These are phyloP conservation scores for Sphagnurus paluster DNA, from an alignment of 1,284 basidiomycete species.

Conservation along the genomic window DNA sequence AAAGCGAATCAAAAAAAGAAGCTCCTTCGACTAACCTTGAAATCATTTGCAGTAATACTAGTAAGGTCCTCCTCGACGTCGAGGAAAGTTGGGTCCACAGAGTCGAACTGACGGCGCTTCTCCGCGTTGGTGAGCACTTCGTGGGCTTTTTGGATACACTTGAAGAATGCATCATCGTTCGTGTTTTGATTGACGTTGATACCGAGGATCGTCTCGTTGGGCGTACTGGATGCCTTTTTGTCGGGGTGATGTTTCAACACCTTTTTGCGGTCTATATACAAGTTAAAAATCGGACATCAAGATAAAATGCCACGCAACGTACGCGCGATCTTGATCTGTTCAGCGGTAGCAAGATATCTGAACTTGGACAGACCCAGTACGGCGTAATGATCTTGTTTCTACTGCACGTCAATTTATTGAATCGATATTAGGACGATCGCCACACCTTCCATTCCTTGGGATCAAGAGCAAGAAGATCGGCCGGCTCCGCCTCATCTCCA, in stretches of 20 bases:
- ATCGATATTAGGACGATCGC: neutral
- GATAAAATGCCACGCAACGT: conserved; percentile 34
- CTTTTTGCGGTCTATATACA: conserved; percentile 85
- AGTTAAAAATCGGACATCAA: conserved; percentile 6
- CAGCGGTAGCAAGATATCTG: conserved; percentile 85
- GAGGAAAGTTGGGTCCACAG: conserved; percentile 81
- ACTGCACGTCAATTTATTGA: conserved; percentile 26
- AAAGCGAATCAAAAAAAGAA: neutral
- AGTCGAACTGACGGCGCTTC: conserved; percentile 94
- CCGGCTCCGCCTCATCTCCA: conserved; percentile 87
- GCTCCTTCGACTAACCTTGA: conserved; percentile 44
- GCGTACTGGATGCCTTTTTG: conserved; percentile 84
- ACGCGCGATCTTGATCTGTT: conserved; percentile 98
- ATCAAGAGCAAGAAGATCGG: conserved; percentile 75
- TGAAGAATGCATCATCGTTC: conserved; percentile 99
- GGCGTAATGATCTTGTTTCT: conserved; percentile 99
- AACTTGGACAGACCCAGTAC: conserved; percentile 93
- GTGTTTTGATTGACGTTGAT: conserved; percentile 43
- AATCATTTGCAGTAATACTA: conserved; percentile 50
- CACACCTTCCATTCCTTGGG: conserved; percentile 97
- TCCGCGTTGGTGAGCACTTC: conserved; percentile 90
- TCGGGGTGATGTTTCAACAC: conserved; percentile 99
- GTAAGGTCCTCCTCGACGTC: conserved; percentile 82
- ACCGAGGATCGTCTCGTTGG: conserved; percentile 40
- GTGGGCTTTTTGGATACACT: conserved; percentile 97